Evolutionary conservation across 2,329 filamentous ascomycete species (phyloP).

Genomic region (Fusarium aywerte): DNA sequence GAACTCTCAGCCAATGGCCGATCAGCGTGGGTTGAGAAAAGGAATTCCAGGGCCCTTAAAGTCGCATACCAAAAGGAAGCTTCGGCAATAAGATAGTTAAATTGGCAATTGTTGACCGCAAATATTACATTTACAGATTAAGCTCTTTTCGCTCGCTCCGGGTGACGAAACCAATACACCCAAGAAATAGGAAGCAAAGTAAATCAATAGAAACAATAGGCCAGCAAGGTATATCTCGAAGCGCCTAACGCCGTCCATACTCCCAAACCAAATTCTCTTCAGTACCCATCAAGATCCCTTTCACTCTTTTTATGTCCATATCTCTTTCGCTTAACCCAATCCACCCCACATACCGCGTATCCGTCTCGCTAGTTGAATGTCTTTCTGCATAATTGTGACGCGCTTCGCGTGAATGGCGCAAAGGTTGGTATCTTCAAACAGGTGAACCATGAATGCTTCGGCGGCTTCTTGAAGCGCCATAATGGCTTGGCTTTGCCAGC

Average conservation of each 20-base stretch:
- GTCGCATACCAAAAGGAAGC: background rate
- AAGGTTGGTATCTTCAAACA: constrained; percentile 87
- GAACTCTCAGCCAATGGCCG: constrained; percentile 39
- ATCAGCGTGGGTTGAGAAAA: constrained; percentile 26
- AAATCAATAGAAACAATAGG: constrained; percentile 25
- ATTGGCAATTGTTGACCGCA: constrained; percentile 16
- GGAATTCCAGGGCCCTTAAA: constrained; percentile 12
- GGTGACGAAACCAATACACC: constrained; percentile 1
- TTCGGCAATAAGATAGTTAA: background rate
- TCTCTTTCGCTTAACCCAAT: constrained; percentile 57
- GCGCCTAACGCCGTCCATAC: constrained; percentile 35
- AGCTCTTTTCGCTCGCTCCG: background rate
- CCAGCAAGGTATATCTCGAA: constrained; percentile 42
- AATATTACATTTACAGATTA: constrained; percentile 20
- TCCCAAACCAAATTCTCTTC: constrained; percentile 25
- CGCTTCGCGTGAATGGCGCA: constrained; percentile 97
- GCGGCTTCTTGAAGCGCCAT: constrained; percentile 92
- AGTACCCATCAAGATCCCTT: constrained; percentile 5
- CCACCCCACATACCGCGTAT: constrained; percentile 84
- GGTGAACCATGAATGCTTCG: constrained; percentile 94
- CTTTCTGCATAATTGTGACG: constrained; percentile 97
- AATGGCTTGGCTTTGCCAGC: constrained; percentile 97
- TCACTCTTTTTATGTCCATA: background rate
- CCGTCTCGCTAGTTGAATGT: constrained; percentile 89
- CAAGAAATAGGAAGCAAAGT: constrained; percentile 15